phyloP scores from a whole-genome alignment of 2,329 filamentous ascomycete species.

The Sporothrix protearum region DNA sequence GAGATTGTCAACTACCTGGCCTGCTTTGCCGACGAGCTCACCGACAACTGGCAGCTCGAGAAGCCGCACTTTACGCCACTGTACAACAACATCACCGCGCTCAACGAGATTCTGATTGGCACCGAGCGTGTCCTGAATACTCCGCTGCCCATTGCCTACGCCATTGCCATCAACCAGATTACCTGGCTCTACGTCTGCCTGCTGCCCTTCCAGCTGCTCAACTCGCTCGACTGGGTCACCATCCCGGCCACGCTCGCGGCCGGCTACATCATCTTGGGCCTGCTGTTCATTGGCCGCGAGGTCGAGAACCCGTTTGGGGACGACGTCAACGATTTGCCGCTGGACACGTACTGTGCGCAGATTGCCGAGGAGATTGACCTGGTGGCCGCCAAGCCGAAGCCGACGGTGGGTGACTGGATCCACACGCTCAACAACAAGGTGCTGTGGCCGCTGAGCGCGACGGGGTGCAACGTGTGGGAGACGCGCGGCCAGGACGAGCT shows the following conservation, averaged over 20 bases:
- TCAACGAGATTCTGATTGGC: constrained; percentile 64
- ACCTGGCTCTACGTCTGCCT: constrained; percentile 70
- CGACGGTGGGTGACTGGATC: constrained; percentile 49
- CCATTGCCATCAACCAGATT: constrained; percentile 71
- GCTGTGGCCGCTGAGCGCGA: constrained; percentile 42
- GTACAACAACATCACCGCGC: constrained; percentile 45
- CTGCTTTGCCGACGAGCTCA: constrained; percentile 57
- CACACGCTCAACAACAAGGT: constrained; percentile 38
- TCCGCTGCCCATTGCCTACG: constrained; percentile 68
- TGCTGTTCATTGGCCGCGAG: constrained; percentile 62
- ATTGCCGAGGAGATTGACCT: constrained; percentile 62
- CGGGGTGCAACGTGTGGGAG: constrained; percentile 46
- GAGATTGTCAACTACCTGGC: constrained; percentile 66
- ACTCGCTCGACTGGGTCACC: constrained; percentile 59
- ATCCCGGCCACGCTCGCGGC: constrained; percentile 63
- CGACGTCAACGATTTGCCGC: constrained; percentile 64
- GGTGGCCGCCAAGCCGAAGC: constrained; percentile 53
- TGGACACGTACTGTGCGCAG: constrained; percentile 62
- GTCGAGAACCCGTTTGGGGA: constrained; percentile 67
- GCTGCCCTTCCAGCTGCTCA: constrained; percentile 67
- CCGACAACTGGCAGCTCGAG: constrained; percentile 48
- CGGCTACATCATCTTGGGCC: constrained; percentile 69
- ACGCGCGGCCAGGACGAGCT: constrained; percentile 22
- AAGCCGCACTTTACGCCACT: constrained; percentile 40
- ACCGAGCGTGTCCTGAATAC: constrained; percentile 69